Base-by-base conservation (phyloP, 176 grass and related monocot species). In the Stipa capillata region DNA sequence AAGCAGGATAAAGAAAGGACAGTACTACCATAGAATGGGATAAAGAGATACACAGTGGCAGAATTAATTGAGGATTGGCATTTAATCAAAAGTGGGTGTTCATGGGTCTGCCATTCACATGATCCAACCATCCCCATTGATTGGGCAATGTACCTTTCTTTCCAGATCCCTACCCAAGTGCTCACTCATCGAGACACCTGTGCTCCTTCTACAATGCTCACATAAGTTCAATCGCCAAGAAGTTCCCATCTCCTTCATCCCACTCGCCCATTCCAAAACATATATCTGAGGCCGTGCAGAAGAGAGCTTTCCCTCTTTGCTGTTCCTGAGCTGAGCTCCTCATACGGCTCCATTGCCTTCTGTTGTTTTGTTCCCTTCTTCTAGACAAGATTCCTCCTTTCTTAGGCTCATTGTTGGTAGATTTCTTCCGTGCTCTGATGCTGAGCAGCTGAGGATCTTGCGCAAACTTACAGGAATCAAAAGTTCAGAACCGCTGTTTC, bases 121-220 rank as follows among this genome's bases (percentile, higher is more conserved):
- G 91, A 90, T 93, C 60, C 81, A 74, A 79, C 65, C 61, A 63
- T 70, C 61, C 43, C 50, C 62, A 82, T 87, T 79, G 69, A 85
- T 85, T 64, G 80, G 25, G 25, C 16, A 34, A 21, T 20, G 64
- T 0, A 39, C 65, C 27, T 65, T 79, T 63, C 79, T 50, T 39
- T 25, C 40, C 25, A 12, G 52, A 41, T 70, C 43, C 50, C 63
- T 48, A 5, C 57, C 77, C 74, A 90, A 53, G 69, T 87, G 48
- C 60, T 25, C 31, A 6, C 66, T 69, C 60, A 15, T 34, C 66
- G 53, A 34, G 67, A 85, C 83, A 85, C 83, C 73, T 71, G 83
- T 82, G 64, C 79, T 71, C 16, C 15, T 36, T 42, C 32, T 31
- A 61, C 35, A 56, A 48, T n/a, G 42, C 29, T 72, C 51, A 72